Evolutionary conservation across 495 filamentous ascomycete species (phyloP), one percentile per base, ranked within the genome.

Genomic region (Talaromyces adpressus): DNA sequence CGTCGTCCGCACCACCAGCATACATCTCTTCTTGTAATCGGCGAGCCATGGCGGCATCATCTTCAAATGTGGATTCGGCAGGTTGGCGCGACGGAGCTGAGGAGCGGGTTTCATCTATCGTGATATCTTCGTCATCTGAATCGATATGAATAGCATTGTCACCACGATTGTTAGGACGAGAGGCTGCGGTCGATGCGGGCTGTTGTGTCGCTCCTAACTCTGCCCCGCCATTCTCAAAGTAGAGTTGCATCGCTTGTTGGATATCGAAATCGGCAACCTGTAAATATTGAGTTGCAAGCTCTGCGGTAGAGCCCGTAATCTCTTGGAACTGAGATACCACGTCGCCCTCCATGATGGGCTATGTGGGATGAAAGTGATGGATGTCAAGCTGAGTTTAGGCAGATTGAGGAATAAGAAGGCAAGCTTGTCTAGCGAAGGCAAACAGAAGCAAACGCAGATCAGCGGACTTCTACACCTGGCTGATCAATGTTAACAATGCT

Each of bases 11-110:
- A 69, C 72, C 66, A 61, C 76, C 83, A 61, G 81, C 76, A 70
- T 97, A 98, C 69, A 96, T 79, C 75, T 98, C 92, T 69, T 98
- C 91, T 69, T 98, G 95, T 52, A 98, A 71, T 49, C 91, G 85
- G 67, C 91, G 84, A 6, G 94, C 94, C 85, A 98, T 91, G 11
- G 91, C 94, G 51, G 92, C 94, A 75, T 98, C 94, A 68, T 95
- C 91, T 66, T 97, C 94, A 56, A 85, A 79, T 18, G 72, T 67
- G 52, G 63, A 45, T 16, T 27, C 63, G 12, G 39, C 34, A 2
- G 36, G 63, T 18, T 60, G 70, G 23, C 57, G 39, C 22, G 54
- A 61, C 23, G 69, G 71, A 18, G 69, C 53, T 16, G 62, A 56
- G 34, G 71, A 70, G 62, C 67, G 60, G 9, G 67, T 29, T 49